A percentile compares a stretch with the other conserved stretches of the same genome.
These are phyloP conservation scores for Mangifera indica DNA, from an alignment of 345 rosid species.

Conservation along the genomic window DNA sequence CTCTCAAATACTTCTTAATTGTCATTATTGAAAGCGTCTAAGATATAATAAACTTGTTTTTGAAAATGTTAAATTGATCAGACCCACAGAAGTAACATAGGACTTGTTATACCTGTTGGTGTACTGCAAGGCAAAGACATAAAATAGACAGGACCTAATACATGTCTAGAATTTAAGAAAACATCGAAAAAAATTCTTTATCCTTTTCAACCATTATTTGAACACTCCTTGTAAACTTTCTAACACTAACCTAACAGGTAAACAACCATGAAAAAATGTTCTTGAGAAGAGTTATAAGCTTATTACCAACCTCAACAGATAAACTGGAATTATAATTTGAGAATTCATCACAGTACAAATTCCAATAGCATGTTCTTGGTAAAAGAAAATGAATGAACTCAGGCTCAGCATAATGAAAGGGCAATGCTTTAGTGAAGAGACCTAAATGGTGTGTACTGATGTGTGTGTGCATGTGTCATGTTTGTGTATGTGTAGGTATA, in stretches of 20 bases:
- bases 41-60: background rate
- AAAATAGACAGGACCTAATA: background rate
- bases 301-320: background rate
- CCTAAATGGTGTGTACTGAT: background rate
- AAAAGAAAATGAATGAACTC: too few relatives aligned
- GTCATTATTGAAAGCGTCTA: background rate
- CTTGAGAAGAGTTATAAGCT: background rate
- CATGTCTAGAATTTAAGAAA: slow-evolving; percentile 1
- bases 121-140: background rate
- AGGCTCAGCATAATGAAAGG: too few relatives aligned
- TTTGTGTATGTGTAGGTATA: background rate
- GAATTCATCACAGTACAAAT: too few relatives aligned
- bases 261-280: background rate
- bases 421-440: too few relatives aligned
- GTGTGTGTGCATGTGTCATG: too few relatives aligned
- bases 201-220: background rate
- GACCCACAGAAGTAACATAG: background rate
- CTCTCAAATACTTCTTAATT: background rate
- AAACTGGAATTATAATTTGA: too few relatives aligned
- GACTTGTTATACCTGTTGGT: background rate
- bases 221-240: background rate
- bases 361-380: too few relatives aligned
- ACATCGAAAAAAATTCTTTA: background rate
- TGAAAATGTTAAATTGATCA: background rate
- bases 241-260: background rate